Conservation (phyloP, 2,329 filamentous ascomycete species). For the Exophiala aquamarina region DNA sequence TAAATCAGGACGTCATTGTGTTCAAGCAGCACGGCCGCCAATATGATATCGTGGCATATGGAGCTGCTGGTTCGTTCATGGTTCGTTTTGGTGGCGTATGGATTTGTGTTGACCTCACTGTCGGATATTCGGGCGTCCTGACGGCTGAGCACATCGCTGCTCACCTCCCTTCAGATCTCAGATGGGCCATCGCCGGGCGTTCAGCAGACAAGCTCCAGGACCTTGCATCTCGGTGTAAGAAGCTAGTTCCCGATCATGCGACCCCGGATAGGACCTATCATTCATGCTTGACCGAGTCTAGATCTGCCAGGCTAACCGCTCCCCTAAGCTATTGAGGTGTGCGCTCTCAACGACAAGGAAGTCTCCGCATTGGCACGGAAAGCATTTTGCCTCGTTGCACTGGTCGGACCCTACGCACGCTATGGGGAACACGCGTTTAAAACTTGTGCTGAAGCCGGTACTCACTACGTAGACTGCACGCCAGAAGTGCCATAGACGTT, state of each 20-base stretch:
- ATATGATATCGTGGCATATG: not conserved
- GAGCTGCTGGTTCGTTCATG: not conserved
- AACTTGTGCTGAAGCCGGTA: constrained; percentile 62
- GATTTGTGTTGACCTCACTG: constrained; percentile 35
- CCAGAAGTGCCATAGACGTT: constrained; percentile 64
- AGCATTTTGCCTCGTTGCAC: constrained; percentile 59
- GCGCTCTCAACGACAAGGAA: constrained; percentile 49
- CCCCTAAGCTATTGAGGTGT: constrained; percentile 44
- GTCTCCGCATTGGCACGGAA: constrained; percentile 53
- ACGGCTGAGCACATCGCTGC: constrained; percentile 72
- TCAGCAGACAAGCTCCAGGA: constrained; percentile 69
- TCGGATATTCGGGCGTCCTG: constrained; percentile 78
- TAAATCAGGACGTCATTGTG: not conserved
- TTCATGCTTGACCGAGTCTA: too few relatives aligned
- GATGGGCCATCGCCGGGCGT: constrained; percentile 83
- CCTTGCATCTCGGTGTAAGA: constrained; percentile 65
- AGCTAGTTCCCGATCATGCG: constrained; percentile 65
- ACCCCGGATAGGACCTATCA: constrained; percentile 59
- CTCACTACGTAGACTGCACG: constrained; percentile 66
- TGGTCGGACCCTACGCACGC: constrained; percentile 60
- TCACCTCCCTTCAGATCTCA: constrained; percentile 69
- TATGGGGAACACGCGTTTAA: constrained; percentile 62
- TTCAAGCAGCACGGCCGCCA: not conserved
- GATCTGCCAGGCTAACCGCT: not conserved
- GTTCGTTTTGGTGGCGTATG: not conserved